These are phyloP conservation scores for Colletotrichum zoysiae DNA, from an alignment of 2,329 filamentous ascomycete genomes.

Conservation along the genomic window DNA sequence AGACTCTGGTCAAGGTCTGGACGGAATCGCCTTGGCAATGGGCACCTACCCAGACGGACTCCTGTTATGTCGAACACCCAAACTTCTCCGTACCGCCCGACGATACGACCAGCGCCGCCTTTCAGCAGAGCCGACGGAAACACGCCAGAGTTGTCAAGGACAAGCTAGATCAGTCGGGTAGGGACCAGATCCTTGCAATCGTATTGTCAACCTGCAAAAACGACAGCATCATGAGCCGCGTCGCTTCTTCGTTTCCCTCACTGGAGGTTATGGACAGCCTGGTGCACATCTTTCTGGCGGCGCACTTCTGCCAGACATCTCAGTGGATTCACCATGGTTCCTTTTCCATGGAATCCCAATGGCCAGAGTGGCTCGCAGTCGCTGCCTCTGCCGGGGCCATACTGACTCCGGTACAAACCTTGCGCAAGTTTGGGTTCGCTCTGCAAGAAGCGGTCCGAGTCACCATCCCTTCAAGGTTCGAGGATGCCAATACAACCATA, in stretches of 20 bases:
- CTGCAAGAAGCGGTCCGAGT: conserved; percentile 65
- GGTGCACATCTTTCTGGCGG: conserved; percentile 70
- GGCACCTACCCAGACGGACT: conserved; percentile 60
- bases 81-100: conserved; percentile 59
- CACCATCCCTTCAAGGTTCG: conserved; percentile 53
- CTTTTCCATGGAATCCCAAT: conserved; percentile 66
- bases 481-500: conserved; percentile 61
- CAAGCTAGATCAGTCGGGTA: conserved; percentile 59
- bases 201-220: conserved; percentile 70
- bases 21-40: conserved; percentile 65
- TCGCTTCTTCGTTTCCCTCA: conserved; percentile 72
- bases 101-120: conserved; percentile 54
- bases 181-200: conserved; percentile 74
- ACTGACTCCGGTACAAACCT: conserved; percentile 66
- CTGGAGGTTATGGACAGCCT: conserved; percentile 71
- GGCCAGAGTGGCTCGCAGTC: conserved; percentile 71
- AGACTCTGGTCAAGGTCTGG: conserved; percentile 62
- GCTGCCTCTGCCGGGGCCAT: conserved; percentile 72
- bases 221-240: conserved; percentile 61
- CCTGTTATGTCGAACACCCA: conserved; percentile 57
- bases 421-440: conserved; percentile 72
- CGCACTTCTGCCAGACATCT: conserved; percentile 67
- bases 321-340: conserved; percentile 73
- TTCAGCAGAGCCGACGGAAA: conserved; percentile 54
- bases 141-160: conserved; percentile 58